Conservation (phyloP, 2,329 filamentous ascomycete genomes). For the Xylaria polymorpha region DNA sequence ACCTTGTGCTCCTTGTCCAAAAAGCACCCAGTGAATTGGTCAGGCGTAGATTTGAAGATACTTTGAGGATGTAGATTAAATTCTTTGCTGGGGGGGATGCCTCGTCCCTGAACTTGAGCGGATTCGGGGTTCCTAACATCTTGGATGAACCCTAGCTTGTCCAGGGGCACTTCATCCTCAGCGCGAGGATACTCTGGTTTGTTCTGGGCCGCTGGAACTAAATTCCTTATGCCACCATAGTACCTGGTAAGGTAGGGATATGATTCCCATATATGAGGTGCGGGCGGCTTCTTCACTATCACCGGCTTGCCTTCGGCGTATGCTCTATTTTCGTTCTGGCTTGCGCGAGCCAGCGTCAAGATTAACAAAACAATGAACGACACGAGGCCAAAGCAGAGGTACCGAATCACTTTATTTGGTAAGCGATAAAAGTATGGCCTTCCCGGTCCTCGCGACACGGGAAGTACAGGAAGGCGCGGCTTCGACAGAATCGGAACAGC, state of each 20-base stretch:
- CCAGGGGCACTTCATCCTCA: conserved; percentile 66
- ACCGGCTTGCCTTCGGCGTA: conserved; percentile 63
- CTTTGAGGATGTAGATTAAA: conserved; percentile 61
- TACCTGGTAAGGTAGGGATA: conserved; percentile 90
- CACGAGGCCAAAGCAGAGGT: conserved; percentile 78
- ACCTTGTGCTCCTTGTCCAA: conserved; percentile 75
- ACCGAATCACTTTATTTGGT: conserved; percentile 79
- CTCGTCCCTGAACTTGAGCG: conserved; percentile 39
- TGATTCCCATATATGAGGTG: conserved; percentile 81
- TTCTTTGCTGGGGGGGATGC: conserved; percentile 60
- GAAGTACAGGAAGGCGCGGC: conserved; percentile 47
- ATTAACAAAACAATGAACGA: conserved; percentile 80
- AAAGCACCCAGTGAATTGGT: conserved; percentile 79
- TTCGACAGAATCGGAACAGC: conserved; percentile 58
- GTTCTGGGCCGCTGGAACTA: conserved; percentile 75
- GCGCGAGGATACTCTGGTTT: conserved; percentile 82
- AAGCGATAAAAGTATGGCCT: conserved; percentile 67
- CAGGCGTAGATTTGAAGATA: conserved; percentile 53
- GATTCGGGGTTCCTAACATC: conserved; percentile 48
- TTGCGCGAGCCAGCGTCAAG: conserved; percentile 77
- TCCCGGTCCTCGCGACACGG: conserved; percentile 49
- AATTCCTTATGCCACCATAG: conserved; percentile 83
- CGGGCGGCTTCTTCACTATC: conserved; percentile 59
- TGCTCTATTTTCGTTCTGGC: conserved; percentile 74
- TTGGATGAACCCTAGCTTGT: conserved; percentile 53